A percentile compares a stretch with the other conserved stretches of the same genome.
These are phyloP conservation scores for Candida berthetii DNA, from an alignment of 805 yeast genomes.

Conservation along the genomic window DNA sequence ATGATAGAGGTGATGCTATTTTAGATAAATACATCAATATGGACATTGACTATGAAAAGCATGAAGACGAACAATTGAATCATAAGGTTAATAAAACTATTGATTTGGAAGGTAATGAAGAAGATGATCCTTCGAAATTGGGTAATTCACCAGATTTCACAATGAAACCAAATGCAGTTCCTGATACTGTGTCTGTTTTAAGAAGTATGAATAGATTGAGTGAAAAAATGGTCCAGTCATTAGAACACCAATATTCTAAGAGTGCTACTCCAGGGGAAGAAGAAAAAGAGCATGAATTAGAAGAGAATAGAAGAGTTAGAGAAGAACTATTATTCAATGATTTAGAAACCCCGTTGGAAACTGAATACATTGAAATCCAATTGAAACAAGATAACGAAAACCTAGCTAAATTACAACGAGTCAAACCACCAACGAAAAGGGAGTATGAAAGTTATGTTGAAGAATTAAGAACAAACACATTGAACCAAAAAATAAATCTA, in stretches of 20 bases:
- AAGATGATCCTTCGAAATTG: conserved; percentile 66
- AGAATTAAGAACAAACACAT: conserved; percentile 11
- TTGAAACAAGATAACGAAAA: conserved; percentile 11
- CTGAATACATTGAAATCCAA: conserved; percentile 46
- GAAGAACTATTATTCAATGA: conserved; percentile 46
- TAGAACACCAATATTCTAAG: conserved; percentile 36
- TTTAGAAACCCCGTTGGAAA: conserved; percentile 37
- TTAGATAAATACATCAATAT: conserved; percentile 77
- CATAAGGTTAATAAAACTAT: conserved; percentile 61
- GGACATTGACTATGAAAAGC: conserved; percentile 52
- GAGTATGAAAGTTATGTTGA: conserved; percentile 17
- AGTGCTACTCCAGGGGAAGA: conserved; percentile 25
- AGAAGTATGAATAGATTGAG: conserved; percentile 86
- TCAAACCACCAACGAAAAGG: conserved; percentile 13
- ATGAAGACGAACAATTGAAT: conserved; percentile 33
- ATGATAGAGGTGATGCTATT: conserved; percentile 77
- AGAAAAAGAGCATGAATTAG: conserved; percentile 28
- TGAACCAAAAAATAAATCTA: conserved; percentile 17
- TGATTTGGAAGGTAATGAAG: conserved; percentile 75
- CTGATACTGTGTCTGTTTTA: conserved; percentile 70
- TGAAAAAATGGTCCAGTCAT: conserved; percentile 65
- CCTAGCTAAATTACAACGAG: not conserved
- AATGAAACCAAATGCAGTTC: conserved; percentile 57
- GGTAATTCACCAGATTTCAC: conserved; percentile 89
- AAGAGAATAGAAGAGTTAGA: conserved; percentile 27